Percentiles rank a stretch among this genome's conserved stretches.
Evolutionary conservation across 495 filamentous ascomycete species (phyloP).

Genomic region (Penicillium flavigenum): DNA sequence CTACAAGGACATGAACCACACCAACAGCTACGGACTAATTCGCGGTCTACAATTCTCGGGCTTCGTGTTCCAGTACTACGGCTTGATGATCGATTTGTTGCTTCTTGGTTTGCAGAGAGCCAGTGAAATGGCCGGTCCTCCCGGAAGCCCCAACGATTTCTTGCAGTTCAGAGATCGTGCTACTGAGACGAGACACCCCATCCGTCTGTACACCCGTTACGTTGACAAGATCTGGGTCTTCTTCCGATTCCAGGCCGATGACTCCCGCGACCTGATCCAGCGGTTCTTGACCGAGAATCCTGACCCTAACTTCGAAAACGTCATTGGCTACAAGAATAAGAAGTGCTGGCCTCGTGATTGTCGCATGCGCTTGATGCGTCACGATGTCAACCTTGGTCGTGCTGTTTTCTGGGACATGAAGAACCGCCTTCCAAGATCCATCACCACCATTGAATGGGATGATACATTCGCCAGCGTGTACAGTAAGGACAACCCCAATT

Average conservation of each 20-base stretch:
- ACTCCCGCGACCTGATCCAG: conserved; percentile 94
- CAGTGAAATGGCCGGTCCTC: conserved; percentile 96
- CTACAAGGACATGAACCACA: conserved; percentile 99
- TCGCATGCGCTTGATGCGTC: conserved; percentile 96
- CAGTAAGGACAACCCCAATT: conserved; percentile 95
- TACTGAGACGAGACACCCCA: conserved; percentile 89
- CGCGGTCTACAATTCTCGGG: conserved; percentile 96
- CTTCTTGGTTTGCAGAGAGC: conserved; percentile 92
- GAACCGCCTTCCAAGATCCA: conserved; percentile 88
- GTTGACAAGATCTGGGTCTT: conserved; percentile 99
- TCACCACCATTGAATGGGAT: conserved; percentile 99
- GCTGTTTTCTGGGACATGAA: conserved; percentile 99
- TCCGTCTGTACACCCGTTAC: conserved; percentile 94
- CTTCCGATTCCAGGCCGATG: conserved; percentile 87
- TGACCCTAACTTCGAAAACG: conserved; percentile 99
- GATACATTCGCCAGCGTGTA: conserved; percentile 99
- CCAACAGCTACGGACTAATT: conserved; percentile 98
- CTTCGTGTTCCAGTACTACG: conserved; percentile 99
- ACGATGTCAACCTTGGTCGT: conserved; percentile 97
- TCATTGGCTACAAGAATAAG: conserved; percentile 98
- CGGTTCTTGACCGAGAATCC: conserved; percentile 97
- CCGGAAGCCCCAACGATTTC: conserved; percentile 95
- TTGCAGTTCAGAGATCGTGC: conserved; percentile 92
- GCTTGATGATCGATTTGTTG: conserved; percentile 89
- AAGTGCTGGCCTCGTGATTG: conserved; percentile 99